Conservation (phyloP, 179 eudicot genomes). For the Camellia oleifera region DNA sequence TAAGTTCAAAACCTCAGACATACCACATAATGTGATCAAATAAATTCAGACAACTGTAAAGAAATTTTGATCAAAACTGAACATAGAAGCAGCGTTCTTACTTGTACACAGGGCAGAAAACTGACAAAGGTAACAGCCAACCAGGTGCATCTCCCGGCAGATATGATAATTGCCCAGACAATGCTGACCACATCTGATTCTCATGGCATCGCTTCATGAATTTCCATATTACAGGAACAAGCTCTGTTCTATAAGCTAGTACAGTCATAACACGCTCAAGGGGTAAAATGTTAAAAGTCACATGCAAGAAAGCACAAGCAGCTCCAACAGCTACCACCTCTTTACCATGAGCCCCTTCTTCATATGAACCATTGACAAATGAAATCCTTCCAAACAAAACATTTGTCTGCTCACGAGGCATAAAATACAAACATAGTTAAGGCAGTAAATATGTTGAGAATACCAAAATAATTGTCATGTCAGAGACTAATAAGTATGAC, state of each 20-base stretch:
- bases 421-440: conserved; percentile 9
- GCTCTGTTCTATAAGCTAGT: conserved; percentile 86
- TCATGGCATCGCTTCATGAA: conserved; percentile 90
- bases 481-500: neutral
- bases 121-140: conserved; percentile 93
- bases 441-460: neutral
- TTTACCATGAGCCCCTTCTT: conserved; percentile 43
- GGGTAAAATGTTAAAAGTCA: conserved; percentile 81
- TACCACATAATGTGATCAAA: neutral
- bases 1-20: neutral
- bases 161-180: conserved; percentile 61
- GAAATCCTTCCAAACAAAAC: conserved; percentile 71
- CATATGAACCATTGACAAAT: conserved; percentile 27
- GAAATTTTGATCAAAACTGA: neutral
- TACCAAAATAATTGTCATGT: neutral
- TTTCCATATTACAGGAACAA: conserved; percentile 88
- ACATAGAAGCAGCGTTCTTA: conserved; percentile 31
- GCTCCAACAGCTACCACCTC: conserved; percentile 79
- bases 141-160: conserved; percentile 86
- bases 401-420: conserved; percentile 59
- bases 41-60: neutral
- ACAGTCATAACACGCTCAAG: conserved; percentile 80
- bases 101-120: conserved; percentile 96
- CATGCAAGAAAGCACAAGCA: conserved; percentile 88
- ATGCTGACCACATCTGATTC: conserved; percentile 69